Evolutionary conservation across 352 stramenopile genomes (phyloP), one percentile per base, ranked within the genome.

Genomic region (Phytopythium cucurbitacearum): DNA sequence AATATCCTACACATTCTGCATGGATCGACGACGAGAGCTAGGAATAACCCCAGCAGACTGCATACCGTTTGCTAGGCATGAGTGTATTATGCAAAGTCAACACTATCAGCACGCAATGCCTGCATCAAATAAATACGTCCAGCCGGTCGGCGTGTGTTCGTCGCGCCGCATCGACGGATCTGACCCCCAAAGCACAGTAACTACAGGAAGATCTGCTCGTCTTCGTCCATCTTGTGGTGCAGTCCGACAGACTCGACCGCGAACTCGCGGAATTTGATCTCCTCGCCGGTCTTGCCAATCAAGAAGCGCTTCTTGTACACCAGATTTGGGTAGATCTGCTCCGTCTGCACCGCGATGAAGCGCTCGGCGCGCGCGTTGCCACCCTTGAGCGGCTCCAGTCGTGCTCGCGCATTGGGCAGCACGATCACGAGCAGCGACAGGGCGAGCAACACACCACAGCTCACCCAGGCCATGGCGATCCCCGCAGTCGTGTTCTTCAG

Each of bases 251-350:
- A 72, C 44, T 89, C 76, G 55, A 89, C 76, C 1, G 60, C 64
- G 49, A 87, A 89, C 64, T 89, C 76, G 53, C 70, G 71, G 48
- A 89, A 83, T 57, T 87, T 87, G 46, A 89, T 76, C 60, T 80
- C 65, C 39, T 89, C 76, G 34, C 75, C 76, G 34, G 74, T 85
- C 50, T 87, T 85, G 46, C 73, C 78, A 53, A 89, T 84, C 28
- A 78, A 53, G 41, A 89, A 84, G 50, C 78, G 78, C 59, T 89
- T 89, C 67, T 87, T 89, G 67, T 89, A 86, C 47, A 89, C 76
- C 16, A 89, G 54, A 50, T 89, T 89, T 35, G 78, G 78, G 44
- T 89, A 89, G 51, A 87, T 44, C 42, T 89, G 73, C 52, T 89
- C 78, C 2, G 78, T 89, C 35, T 87, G 78, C 21, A 89, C 76